phyloP scores from a whole-genome alignment of 2,329 filamentous ascomycete genomes.

The Chaetothyriales sp. region DNA sequence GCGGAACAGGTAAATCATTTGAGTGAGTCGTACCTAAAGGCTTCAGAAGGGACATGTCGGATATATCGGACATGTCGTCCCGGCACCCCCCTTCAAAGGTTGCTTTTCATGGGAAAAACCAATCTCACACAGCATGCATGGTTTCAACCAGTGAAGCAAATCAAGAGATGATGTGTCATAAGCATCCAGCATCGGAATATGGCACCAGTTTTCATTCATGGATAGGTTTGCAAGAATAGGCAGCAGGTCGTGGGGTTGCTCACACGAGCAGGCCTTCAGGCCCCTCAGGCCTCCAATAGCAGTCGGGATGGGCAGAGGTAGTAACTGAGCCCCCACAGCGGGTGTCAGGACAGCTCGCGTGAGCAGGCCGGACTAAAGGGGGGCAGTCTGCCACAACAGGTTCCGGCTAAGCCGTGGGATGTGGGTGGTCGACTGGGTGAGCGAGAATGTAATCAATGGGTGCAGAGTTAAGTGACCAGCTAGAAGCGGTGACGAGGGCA shows the following conservation, averaged over 20 bases:
- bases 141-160: not conserved
- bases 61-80: conserved; percentile 13
- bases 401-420: not conserved
- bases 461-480: not conserved
- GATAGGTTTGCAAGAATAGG: not conserved
- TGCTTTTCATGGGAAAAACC: not conserved
- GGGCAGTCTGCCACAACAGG: too few relatives aligned
- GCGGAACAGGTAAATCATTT: not conserved
- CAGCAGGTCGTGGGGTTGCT: not conserved
- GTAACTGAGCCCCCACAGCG: conserved; percentile 5
- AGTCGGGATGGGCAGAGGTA: not conserved
- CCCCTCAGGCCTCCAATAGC: not conserved
- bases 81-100: not conserved
- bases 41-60: conserved; percentile 30
- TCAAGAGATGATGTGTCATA: not conserved
- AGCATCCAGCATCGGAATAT: not conserved
- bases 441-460: not conserved
- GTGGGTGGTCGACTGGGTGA: not conserved
- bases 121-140: not conserved
- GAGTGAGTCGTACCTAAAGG: conserved; percentile 27
- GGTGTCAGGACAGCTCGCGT: conserved; percentile 12
- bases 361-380: conserved; percentile 5
- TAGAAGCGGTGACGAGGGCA: not conserved
- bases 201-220: not conserved
- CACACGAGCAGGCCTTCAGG: not conserved